Evolutionary conservation across 2,329 filamentous ascomycete species (phyloP).

Genomic region (Fusarium austroafricanum): DNA sequence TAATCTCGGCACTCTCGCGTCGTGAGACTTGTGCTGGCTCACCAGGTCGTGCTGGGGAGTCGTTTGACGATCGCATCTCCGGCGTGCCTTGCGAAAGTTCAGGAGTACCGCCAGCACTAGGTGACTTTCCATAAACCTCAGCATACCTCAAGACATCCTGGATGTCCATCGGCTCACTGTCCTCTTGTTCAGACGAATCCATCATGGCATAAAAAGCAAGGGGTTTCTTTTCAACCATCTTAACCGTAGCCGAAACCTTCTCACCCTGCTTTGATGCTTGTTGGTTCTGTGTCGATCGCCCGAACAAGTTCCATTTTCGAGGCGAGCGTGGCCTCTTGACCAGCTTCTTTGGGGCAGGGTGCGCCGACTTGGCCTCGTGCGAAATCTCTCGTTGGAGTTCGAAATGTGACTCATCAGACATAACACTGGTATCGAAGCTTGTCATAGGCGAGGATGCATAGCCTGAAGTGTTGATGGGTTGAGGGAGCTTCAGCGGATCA

Average conservation of each 20-base stretch:
- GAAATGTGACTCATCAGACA: conserved; percentile 67
- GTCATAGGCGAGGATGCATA: conserved; percentile 62
- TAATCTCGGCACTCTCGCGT: conserved; percentile 2
- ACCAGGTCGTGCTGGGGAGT: conserved; percentile 17
- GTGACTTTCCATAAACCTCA: conserved; percentile 50
- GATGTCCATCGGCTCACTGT: conserved; percentile 55
- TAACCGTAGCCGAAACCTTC: conserved; percentile 62
- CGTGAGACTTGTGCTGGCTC: not conserved
- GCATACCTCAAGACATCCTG: conserved; percentile 64
- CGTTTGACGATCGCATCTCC: conserved; percentile 26
- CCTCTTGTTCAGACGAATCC: conserved; percentile 67
- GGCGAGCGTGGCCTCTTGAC: conserved; percentile 67
- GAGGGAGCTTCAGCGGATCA: conserved; percentile 61
- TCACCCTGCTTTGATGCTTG: conserved; percentile 54
- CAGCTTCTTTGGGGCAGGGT: conserved; percentile 62
- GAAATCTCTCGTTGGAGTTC: conserved; percentile 55
- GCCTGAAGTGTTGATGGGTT: conserved; percentile 62
- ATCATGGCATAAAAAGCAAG: conserved; percentile 72
- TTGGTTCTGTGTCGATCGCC: conserved; percentile 61
- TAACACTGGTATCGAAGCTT: conserved; percentile 67
- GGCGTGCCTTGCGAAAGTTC: conserved; percentile 28
- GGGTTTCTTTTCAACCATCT: conserved; percentile 61
- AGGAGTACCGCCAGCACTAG: conserved; percentile 28
- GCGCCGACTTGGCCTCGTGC: conserved; percentile 46
- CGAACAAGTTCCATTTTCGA: conserved; percentile 73